Conservation (phyloP, 805 yeast species). For the Cyberlindnera meyerae region DNA sequence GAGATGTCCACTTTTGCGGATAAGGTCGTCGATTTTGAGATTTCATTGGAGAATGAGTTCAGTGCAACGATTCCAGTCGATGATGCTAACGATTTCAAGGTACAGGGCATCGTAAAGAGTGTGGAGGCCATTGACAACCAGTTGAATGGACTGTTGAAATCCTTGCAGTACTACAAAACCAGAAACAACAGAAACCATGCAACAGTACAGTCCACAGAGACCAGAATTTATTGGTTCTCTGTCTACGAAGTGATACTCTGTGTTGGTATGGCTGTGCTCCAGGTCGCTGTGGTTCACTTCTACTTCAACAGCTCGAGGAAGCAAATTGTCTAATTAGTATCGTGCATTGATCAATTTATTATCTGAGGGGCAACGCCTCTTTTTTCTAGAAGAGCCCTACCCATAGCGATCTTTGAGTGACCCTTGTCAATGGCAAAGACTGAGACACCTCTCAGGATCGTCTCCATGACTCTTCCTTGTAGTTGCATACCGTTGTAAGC, state of each 20-base stretch:
- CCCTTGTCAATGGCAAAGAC: conserved; percentile 56
- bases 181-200: conserved; percentile 89
- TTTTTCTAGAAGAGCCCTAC: conserved; percentile 56
- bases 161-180: conserved; percentile 78
- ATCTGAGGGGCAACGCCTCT: conserved; percentile 28
- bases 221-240: conserved; percentile 74
- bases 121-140: conserved; percentile 57
- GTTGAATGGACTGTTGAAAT: conserved; percentile 49
- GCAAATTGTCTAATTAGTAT: conserved; percentile 34
- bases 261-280: conserved; percentile 70
- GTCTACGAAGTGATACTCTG: conserved; percentile 65
- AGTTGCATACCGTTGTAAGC: conserved; percentile 74
- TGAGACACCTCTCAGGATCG: conserved; percentile 70
- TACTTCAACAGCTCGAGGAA: conserved; percentile 69
- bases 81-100: conserved; percentile 47
- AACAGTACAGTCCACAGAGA: conserved; percentile 78
- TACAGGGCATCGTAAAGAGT: conserved; percentile 31
- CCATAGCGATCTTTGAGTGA: conserved; percentile 51
- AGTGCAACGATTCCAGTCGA: conserved; percentile 29
- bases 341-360: not conserved
- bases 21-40: conserved; percentile 60
- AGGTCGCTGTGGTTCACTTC: conserved; percentile 62
- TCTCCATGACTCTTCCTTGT: conserved; percentile 72
- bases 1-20: conserved; percentile 68
- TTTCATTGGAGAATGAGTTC: conserved; percentile 46